phyloP scores from a whole-genome alignment of 352 stramenopile genomes.

The Globisporangium canariense region DNA sequence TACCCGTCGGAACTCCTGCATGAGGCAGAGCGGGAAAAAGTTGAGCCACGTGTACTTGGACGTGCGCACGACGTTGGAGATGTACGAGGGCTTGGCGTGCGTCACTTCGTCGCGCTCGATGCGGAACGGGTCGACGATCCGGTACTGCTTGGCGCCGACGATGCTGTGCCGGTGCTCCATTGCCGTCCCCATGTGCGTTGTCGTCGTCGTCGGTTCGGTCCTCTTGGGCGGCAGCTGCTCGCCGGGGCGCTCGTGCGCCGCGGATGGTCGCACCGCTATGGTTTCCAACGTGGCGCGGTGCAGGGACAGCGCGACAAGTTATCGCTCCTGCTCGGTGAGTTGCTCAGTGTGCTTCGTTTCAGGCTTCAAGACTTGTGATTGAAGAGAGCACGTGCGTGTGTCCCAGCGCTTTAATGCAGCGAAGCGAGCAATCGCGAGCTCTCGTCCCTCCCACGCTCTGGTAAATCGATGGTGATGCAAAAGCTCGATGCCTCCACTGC shows the following conservation, averaged over 20 bases:
- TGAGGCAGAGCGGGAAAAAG: slow-evolving; percentile 62
- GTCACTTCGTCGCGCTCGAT: slow-evolving; percentile 50
- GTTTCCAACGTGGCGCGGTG: not conserved
- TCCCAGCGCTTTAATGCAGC: not conserved
- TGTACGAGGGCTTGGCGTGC: slow-evolving; percentile 50
- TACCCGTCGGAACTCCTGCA: slow-evolving; percentile 86
- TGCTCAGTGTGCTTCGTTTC: not conserved
- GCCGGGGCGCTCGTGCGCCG: not conserved
- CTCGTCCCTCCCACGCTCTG: not conserved
- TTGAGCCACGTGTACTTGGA: slow-evolving; percentile 90
- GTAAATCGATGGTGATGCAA: not conserved
- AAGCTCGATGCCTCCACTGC: not conserved
- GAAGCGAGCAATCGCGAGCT: not conserved
- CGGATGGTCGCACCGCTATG: slow-evolving; percentile 2
- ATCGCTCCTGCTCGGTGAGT: not conserved
- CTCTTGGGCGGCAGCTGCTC: not conserved
- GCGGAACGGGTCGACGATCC: slow-evolving; percentile 62
- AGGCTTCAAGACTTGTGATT: not conserved
- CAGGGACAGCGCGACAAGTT: not conserved
- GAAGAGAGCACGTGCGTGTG: not conserved
- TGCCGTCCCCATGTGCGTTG: not conserved
- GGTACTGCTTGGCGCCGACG: slow-evolving; percentile 29
- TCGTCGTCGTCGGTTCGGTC: not conserved
- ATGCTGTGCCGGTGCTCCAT: slow-evolving; percentile 20
- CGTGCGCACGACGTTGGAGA: slow-evolving; percentile 83